Conservation (phyloP, 2,329 filamentous ascomycete species). For the Claviceps citrina region DNA sequence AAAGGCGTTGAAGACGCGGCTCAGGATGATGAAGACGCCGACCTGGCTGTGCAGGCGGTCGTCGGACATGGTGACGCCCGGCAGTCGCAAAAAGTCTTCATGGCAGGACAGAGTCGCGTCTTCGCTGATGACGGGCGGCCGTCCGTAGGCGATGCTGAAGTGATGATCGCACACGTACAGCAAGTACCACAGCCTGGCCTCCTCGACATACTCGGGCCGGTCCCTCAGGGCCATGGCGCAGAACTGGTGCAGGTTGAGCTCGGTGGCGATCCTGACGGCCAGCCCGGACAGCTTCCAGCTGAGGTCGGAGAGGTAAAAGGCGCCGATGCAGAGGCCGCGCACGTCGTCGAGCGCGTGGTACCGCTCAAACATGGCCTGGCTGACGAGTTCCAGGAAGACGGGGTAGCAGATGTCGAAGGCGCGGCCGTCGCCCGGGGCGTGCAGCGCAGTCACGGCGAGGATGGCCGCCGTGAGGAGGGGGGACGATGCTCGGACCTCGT, state of each 20-base stretch:
- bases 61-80: slow-evolving; percentile 36
- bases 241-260: slow-evolving; percentile 39
- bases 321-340: slow-evolving; percentile 44
- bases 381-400: slow-evolving; percentile 42
- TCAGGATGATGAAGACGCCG: slow-evolving; percentile 43
- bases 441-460: slow-evolving; percentile 18
- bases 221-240: slow-evolving; percentile 31
- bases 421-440: slow-evolving; percentile 21
- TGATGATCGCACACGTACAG: slow-evolving; percentile 52
- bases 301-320: slow-evolving; percentile 47
- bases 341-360: slow-evolving; percentile 40
- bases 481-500: slow-evolving; percentile 15
- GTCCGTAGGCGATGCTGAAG: slow-evolving; percentile 44
- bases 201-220: slow-evolving; percentile 33
- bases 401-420: slow-evolving; percentile 41
- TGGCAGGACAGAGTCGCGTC: slow-evolving; percentile 40
- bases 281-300: slow-evolving; percentile 42
- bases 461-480: slow-evolving; percentile 17
- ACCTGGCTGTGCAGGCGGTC: slow-evolving; percentile 43
- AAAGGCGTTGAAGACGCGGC: slow-evolving; percentile 41
- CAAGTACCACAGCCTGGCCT: slow-evolving; percentile 45
- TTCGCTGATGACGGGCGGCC: slow-evolving; percentile 44
- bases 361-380: slow-evolving; percentile 39
- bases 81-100: slow-evolving; percentile 35
- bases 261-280: slow-evolving; percentile 41